Conservation (phyloP, 768 basidiomycete species). For the Phylloporus sp. region DNA sequence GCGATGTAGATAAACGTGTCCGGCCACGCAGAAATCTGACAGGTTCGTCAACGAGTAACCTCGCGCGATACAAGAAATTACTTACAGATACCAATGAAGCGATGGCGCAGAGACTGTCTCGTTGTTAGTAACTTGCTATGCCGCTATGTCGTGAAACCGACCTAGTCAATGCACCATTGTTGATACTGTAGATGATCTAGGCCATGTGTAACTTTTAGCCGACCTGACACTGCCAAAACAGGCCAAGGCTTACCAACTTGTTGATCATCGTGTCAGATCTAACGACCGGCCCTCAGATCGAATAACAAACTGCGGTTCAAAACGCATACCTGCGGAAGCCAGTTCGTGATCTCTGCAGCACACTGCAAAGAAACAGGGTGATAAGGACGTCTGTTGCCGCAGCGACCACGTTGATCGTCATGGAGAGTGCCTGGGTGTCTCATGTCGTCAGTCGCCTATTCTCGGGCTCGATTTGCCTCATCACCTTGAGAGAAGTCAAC, state of each 20-base stretch:
- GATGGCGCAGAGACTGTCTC: constrained; percentile 46
- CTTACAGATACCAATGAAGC: constrained; percentile 53
- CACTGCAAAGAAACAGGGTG: constrained; percentile 40
- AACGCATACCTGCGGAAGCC: constrained; percentile 43
- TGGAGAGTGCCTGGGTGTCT: constrained; percentile 35
- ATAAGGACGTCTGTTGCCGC: constrained; percentile 51
- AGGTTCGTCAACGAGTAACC: neutral
- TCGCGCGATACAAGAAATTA: neutral
- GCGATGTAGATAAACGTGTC: constrained; percentile 57
- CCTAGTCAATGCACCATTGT: constrained; percentile 34
- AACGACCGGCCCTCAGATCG: neutral
- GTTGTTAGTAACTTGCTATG: neutral
- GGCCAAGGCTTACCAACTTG: constrained; percentile 33
- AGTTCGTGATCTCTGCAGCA: constrained; percentile 49
- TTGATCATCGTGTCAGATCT: constrained; percentile 56
- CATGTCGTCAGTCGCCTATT: constrained; percentile 1
- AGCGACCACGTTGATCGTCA: constrained; percentile 54
- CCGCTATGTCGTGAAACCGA: neutral
- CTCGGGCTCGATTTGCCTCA: no score
- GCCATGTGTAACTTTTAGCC: neutral
- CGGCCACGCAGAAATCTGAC: constrained; percentile 47
- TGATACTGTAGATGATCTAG: constrained; percentile 52
- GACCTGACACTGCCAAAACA: neutral
- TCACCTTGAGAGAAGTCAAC: constrained; percentile 44
- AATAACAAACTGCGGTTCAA: neutral